These are phyloP conservation scores for Vitis cinerea DNA, from an alignment of 164 flowering plant species.

Conservation along the genomic window DNA sequence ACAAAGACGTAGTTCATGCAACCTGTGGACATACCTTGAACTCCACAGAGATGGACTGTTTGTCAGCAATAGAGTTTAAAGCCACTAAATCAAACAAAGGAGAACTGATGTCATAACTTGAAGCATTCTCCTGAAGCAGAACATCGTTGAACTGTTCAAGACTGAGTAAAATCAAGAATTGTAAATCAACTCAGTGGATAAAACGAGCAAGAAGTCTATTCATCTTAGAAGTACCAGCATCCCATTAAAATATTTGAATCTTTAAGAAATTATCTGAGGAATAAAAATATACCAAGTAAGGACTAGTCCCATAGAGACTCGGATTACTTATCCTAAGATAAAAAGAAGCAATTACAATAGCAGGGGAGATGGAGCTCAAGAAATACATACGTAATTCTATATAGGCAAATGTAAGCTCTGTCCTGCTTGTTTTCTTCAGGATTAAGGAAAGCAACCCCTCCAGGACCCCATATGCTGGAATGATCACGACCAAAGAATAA, in stretches of 20 bases:
- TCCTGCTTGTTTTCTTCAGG: conserved; percentile 51
- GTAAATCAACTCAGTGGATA: neutral
- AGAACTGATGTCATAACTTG: conserved; percentile 22
- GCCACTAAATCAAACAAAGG: conserved; percentile 57
- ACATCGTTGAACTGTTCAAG: conserved; percentile 98
- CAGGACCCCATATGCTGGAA: conserved; percentile 79
- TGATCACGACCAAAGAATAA: conserved; percentile 74
- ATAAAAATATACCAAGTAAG: neutral
- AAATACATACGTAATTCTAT: conserved; percentile 76
- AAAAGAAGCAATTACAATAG: neutral
- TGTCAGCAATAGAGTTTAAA: conserved; percentile 33
- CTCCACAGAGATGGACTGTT: conserved; percentile 39
- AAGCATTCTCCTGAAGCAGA: conserved; percentile 70
- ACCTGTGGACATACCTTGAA: conserved; percentile 45
- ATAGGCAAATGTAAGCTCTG: conserved; percentile 61
- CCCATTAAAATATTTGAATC: neutral
- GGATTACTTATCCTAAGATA: neutral
- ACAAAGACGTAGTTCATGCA: neutral
- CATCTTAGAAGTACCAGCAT: neutral
- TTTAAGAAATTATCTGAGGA: neutral
- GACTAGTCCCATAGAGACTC: neutral
- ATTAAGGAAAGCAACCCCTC: conserved; percentile 91
- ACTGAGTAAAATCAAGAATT: conserved; percentile 38
- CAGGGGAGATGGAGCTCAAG: neutral
- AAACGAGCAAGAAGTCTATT: neutral